Percentiles rank a stretch among this genome's conserved stretches.
Conservation (phyloP, 257 asterid genomes). For the Nicotiana undulata region DNA sequence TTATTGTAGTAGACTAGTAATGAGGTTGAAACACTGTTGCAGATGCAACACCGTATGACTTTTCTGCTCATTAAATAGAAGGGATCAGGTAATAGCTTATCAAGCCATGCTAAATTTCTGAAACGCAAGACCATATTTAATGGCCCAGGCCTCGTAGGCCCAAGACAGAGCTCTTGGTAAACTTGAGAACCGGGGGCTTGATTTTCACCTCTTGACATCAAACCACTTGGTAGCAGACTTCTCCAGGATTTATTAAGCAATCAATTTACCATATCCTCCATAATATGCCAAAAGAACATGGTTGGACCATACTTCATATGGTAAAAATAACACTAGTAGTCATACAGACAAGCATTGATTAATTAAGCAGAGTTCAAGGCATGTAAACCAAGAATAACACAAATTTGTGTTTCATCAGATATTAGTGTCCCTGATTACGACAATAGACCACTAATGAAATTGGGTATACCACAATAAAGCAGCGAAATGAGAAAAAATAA, state of each 20-base stretch:
- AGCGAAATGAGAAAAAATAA: not conserved
- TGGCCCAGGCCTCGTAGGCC: not conserved
- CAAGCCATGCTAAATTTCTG: not conserved
- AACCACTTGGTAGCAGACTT: not conserved
- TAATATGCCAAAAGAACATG: not conserved
- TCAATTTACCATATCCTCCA: not conserved
- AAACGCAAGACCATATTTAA: not conserved
- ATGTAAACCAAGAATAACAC: not conserved
- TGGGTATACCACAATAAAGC: not conserved
- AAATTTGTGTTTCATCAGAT: not conserved
- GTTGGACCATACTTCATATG: not conserved
- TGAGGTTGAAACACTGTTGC: not conserved
- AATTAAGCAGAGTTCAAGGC: not conserved
- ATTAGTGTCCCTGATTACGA: not conserved
- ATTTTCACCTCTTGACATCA: not conserved
- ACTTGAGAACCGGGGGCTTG: not conserved
- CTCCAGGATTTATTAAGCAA: not conserved
- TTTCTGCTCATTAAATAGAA: not conserved
- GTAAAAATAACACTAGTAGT: not conserved
- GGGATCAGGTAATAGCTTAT: not conserved
- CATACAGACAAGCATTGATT: not conserved
- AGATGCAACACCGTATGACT: not conserved
- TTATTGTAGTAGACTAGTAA: not conserved
- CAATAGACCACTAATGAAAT: not conserved
- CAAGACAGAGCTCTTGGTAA: not conserved